phyloP scores from a whole-genome alignment of 371 early-diverging fungal species.

The Rhizopus delemar region DNA sequence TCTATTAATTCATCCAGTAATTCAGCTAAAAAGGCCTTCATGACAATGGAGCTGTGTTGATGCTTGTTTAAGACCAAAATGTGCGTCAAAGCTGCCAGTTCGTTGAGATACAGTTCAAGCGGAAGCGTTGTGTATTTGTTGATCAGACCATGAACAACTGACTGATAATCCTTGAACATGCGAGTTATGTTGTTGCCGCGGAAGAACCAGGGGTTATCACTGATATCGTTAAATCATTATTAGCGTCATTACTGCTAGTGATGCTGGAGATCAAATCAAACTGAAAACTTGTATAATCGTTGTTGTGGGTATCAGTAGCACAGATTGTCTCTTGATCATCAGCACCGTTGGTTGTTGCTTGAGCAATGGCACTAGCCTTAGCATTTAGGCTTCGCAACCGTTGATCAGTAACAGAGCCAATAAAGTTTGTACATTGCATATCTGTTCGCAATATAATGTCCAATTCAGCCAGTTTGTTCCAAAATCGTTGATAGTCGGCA shows the following conservation, averaged over 20 bases:
- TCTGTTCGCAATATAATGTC: constrained; percentile 1
- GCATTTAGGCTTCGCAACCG: constrained; percentile 16
- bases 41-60: constrained; percentile 25
- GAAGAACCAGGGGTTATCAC: constrained; percentile 8
- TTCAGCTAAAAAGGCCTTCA: constrained; percentile 19
- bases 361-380: constrained; percentile 5
- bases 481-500: constrained; percentile 18
- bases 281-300: not conserved
- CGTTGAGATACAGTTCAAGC: constrained; percentile 24
- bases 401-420: not conserved
- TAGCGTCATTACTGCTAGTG: constrained; percentile 1
- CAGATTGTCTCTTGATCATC: constrained; percentile 6
- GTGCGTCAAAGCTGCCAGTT: constrained; percentile 29
- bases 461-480: not conserved
- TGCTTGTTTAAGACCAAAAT: constrained; percentile 16
- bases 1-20: constrained; percentile 26
- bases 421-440: not conserved
- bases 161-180: constrained; percentile 5
- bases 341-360: not conserved
- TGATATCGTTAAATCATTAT: not conserved
- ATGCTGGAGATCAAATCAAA: no score
- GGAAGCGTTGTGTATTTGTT: constrained; percentile 21
- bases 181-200: constrained; percentile 2
- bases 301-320: constrained; percentile 4
- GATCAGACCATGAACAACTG: constrained; percentile 5